Base-by-base conservation (phyloP, 352 stramenopile species). In the Pythium dissimile region DNA sequence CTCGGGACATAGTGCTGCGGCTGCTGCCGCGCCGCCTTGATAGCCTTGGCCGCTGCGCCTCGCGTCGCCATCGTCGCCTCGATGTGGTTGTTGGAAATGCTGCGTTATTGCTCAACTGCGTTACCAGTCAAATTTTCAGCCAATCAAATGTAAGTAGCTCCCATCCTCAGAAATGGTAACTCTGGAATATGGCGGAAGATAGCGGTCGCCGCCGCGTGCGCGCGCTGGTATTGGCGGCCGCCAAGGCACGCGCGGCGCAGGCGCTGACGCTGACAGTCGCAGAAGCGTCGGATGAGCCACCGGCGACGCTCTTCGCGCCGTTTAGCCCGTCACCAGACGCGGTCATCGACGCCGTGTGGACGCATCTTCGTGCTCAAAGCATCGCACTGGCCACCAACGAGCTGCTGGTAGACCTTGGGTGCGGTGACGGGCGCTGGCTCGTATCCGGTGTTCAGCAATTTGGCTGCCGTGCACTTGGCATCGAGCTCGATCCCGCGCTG, bases 391-490 rank as follows among this genome's bases (percentile, higher is more conserved):
- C 30, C 1, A 15, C 48, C 0, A 15, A 72, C 6, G 83, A 95
- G 34, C 64, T 92, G 35, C 61, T 94, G 21, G 81, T 94, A 28
- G 85, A 94, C 57, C 77, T 93, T 42, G 83, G 83, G 32, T 95
- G 83, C 27, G 85, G 85, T 24, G 83, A 95, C 61, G 85, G 67
- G 26, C 79, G 83, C 1, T 95, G 85, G 83, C 68, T 93, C 32
- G 68, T 95, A 24, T 77, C 80, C 0, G 83, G 72, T 8, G 81
- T 85, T 11, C 37, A 86, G 47, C 66, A 67, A 15, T 89, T 84
- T 41, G 35, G 59, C 8, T 93, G 81, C 62, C 59, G 62, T 15
- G 85, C 83, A 16, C 48, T 93, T 3, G 85, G 85, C 2, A 74
- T 95, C 26, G 85, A 95, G 57, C 37, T 92, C 32, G 80, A 93